Base-by-base conservation (phyloP, 768 basidiomycete genomes). In the Suillus lakei region DNA sequence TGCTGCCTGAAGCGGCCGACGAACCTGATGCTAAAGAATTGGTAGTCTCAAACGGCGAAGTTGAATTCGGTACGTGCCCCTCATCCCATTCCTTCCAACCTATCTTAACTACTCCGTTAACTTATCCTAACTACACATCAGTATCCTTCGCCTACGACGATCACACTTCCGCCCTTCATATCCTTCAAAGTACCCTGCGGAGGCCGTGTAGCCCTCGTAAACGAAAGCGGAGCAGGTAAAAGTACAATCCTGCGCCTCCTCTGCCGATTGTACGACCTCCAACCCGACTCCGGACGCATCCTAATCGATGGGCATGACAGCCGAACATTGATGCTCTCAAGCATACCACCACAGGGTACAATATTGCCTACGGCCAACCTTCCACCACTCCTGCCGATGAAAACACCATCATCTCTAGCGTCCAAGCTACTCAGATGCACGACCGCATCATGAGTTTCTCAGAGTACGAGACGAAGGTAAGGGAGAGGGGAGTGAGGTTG, bases 181-280 rank as follows among this genome's bases (percentile, higher is more conserved):
- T 93, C 91, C 2, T 98, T 98, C 84, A 91, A 87, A 70, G 90
- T 98, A 23, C 92, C 92, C 0, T 92, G 91, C 72, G 92, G 92
- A 5, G 87, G 89, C 5, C 90, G 92, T 16, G 95, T 98, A 23
- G 97, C 96, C 0, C 85, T 98, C 26, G 94, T 99, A 15, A 94
- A 91, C 26, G 89, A 91, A 72, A 88, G 89, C 3, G 93, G 93
- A 1, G 82, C 91, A 3, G 90, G 94, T 13, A 96, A 95, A 76
- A 92, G 90, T 10, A 92, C 94, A 0, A 88, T 95, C 63, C 78
- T 95, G 59, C 90, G 94, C n/a, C 82, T 96, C 34, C 81, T 99
- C 18, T 98, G 94, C 77, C 86, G 96, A 26, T 95, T 99, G 79
- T 98, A 98, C 75, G 96, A 98, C 71, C 82, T 96, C 16, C 83